Conservation (phyloP, 495 filamentous ascomycete genomes). For the Xylaria scruposa region DNA sequence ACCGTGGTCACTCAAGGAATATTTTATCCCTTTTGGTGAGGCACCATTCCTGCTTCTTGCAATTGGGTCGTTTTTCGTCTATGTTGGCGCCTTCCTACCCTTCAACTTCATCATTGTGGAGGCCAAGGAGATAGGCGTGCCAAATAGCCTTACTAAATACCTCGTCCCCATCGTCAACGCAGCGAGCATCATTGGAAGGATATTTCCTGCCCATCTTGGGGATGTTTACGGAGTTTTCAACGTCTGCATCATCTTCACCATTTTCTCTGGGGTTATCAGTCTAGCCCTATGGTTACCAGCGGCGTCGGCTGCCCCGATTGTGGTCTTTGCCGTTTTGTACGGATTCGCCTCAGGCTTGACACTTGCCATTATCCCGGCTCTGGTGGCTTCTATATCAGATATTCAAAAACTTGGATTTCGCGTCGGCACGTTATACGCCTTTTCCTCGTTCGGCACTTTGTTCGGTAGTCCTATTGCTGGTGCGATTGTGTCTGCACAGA, state of each 20-base stretch:
- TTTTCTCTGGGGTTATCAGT: conserved; percentile 64
- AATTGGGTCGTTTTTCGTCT: conserved; percentile 64
- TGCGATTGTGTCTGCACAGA: conserved; percentile 60
- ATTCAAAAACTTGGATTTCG: conserved; percentile 72
- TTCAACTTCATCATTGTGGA: conserved; percentile 69
- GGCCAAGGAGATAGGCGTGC: conserved; percentile 64
- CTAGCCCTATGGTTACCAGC: conserved; percentile 70
- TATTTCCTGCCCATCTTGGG: conserved; percentile 68
- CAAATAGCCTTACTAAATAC: conserved; percentile 60
- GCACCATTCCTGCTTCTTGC: conserved; percentile 57
- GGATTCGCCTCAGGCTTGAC: conserved; percentile 74
- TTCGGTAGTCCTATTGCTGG: conserved; percentile 74
- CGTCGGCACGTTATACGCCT: conserved; percentile 68
- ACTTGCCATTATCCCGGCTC: conserved; percentile 62
- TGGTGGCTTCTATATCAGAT: conserved; percentile 72
- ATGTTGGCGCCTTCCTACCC: conserved; percentile 73
- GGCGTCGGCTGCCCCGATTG: conserved; percentile 61
- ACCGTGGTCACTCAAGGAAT: conserved; percentile 57
- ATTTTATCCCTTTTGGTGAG: conserved; percentile 64
- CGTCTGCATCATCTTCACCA: conserved; percentile 65
- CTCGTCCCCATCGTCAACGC: conserved; percentile 70
- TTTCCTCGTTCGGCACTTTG: conserved; percentile 67
- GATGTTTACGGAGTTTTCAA: conserved; percentile 76
- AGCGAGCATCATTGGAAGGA: conserved; percentile 67
- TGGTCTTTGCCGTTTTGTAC: conserved; percentile 68